A percentile compares a stretch with the other conserved stretches of the same genome.
These are phyloP conservation scores for Pythium utonaiense DNA, from an alignment of 352 stramenopile species.

Conservation along the genomic window DNA sequence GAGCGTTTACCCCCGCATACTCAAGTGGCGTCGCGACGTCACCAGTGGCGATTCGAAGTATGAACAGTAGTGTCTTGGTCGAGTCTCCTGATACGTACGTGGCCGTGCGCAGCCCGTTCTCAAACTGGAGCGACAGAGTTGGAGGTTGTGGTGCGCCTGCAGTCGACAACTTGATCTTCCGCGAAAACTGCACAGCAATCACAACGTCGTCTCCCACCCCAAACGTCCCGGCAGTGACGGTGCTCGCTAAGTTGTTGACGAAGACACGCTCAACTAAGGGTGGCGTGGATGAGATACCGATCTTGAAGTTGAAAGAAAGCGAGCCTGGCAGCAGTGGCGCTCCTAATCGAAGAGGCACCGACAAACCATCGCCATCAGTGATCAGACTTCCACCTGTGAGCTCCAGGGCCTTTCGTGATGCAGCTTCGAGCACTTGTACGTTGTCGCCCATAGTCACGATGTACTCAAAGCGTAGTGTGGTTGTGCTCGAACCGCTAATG, in stretches of 20 bases:
- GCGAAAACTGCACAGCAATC: conserved; percentile 47
- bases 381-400: conserved; percentile 48
- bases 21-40: conserved; percentile 34
- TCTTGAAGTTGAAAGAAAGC: conserved; percentile 39
- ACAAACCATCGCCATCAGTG: conserved; percentile 34
- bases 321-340: conserved; percentile 28
- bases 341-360: conserved; percentile 47
- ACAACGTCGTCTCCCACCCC: conserved; percentile 49
- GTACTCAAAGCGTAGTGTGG: conserved; percentile 51
- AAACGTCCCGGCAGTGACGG: conserved; percentile 15
- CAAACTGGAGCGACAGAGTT: conserved; percentile 38
- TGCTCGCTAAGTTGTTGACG: conserved; percentile 24
- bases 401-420: conserved; percentile 39
- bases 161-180: conserved; percentile 23
- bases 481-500: conserved; percentile 41
- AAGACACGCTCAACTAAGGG: conserved; percentile 42
- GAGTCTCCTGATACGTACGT: conserved; percentile 43
- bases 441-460: conserved; percentile 43
- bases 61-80: conserved; percentile 40
- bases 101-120: conserved; percentile 19
- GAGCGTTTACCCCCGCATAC: conserved; percentile 30
- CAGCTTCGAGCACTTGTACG: conserved; percentile 41
- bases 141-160: conserved; percentile 9
- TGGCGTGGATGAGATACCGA: conserved; percentile 42
- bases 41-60: conserved; percentile 29